Percentiles rank a stretch among this genome's conserved stretches.
Evolutionary conservation across 108 stramenopile species (phyloP).

Genomic region (Conticribra weissflogii): DNA sequence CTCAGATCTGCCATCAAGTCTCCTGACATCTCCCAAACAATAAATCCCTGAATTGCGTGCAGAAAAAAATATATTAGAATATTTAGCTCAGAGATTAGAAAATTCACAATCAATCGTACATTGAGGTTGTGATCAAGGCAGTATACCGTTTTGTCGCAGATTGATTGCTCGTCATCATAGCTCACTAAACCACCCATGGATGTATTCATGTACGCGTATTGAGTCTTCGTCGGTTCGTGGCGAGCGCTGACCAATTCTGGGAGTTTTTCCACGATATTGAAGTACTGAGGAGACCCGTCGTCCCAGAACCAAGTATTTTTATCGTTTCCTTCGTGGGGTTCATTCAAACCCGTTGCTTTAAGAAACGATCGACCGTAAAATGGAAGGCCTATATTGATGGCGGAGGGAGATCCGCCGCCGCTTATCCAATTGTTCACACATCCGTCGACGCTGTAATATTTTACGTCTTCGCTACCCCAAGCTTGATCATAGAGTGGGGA

Average conservation of each 20-base stretch:
- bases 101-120: background rate
- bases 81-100: background rate
- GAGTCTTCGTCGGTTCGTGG: conserved; percentile 31
- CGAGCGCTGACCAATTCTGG: conserved; percentile 14
- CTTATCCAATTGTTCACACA: conserved; percentile 38
- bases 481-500: conserved; percentile 41
- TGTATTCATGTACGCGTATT: conserved; percentile 19
- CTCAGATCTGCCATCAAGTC: conserved; percentile 21
- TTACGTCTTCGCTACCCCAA: conserved; percentile 25
- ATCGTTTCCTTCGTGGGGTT: conserved; percentile 36
- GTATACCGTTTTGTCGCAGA: conserved; percentile 40
- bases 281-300: conserved; percentile 39
- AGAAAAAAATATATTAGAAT: background rate
- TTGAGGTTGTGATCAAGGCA: conserved; percentile 27
- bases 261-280: conserved; percentile 32
- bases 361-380: conserved; percentile 45
- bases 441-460: conserved; percentile 39
- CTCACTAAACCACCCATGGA: conserved; percentile 13
- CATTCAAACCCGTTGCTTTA: conserved; percentile 39
- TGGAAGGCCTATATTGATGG: conserved; percentile 39
- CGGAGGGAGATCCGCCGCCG: conserved; percentile 25
- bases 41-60: conserved; percentile 6
- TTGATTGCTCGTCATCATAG: conserved; percentile 40
- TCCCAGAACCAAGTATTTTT: conserved; percentile 42
- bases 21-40: conserved; percentile 27